A percentile compares a stretch with the other conserved stretches of the same genome.
phyloP scores from a whole-genome alignment of 805 yeast genomes.

The Starmerella kuoi region DNA sequence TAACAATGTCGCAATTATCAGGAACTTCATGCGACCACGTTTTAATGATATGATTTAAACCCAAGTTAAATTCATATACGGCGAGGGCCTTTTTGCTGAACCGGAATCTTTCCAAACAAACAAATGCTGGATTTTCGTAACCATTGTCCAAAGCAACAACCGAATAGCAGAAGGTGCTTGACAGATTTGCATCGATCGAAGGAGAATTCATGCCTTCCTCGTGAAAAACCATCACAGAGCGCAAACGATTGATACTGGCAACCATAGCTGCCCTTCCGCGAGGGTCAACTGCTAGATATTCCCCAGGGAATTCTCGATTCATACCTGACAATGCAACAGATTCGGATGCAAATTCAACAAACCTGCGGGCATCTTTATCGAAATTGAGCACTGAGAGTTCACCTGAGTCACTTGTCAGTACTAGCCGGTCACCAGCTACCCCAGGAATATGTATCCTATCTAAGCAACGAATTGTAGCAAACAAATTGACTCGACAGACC shows the following conservation, averaged over 20 bases:
- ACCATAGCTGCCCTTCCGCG: constrained; percentile 30
- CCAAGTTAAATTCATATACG: constrained; percentile 75
- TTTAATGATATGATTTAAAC: constrained; percentile 62
- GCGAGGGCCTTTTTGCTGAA: constrained; percentile 34
- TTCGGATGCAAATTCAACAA: constrained; percentile 28
- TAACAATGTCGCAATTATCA: constrained; percentile 37
- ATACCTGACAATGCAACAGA: constrained; percentile 50
- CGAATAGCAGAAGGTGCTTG: constrained; percentile 37
- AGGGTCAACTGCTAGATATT: constrained; percentile 57
- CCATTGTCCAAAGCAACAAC: constrained; percentile 59
- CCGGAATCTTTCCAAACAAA: constrained; percentile 55
- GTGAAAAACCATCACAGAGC: neutral
- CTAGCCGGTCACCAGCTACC: constrained; percentile 43
- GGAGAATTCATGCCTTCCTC: neutral
- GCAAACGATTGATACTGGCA: constrained; percentile 33
- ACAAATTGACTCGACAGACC: constrained; percentile 36
- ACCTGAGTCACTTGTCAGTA: constrained; percentile 72
- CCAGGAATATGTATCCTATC: constrained; percentile 44
- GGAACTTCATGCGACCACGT: constrained; percentile 35
- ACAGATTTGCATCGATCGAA: neutral
- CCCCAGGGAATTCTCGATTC: constrained; percentile 64
- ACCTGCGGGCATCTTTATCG: constrained; percentile 26
- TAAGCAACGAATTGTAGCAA: constrained; percentile 47
- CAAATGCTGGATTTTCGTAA: constrained; percentile 75
- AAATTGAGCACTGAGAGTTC: constrained; percentile 44